Percentiles rank a stretch among this genome's conserved stretches.
Evolutionary conservation across 1,139 yeast species (phyloP).

Genomic region (Candida mesenterica): DNA sequence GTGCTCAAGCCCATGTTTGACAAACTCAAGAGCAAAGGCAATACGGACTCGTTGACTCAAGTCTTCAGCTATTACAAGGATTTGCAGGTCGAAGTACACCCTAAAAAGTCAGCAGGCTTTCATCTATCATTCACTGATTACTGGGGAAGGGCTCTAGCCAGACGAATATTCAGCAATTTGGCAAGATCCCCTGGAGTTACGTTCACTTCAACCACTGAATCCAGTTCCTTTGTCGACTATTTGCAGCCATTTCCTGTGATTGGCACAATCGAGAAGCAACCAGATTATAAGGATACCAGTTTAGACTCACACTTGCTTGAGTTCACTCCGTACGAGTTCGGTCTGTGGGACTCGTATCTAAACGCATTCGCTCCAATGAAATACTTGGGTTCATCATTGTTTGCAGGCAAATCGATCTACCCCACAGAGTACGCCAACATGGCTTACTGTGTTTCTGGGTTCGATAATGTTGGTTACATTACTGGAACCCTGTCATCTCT

Average conservation of each 20-base stretch:
- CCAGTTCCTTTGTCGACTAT: conserved; percentile 27
- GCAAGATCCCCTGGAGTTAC: conserved; percentile 39
- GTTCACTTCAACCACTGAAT: conserved; percentile 28
- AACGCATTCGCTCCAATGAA: conserved; percentile 51
- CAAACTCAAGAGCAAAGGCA: background rate
- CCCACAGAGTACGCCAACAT: conserved; percentile 23
- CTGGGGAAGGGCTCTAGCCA: conserved; percentile 63
- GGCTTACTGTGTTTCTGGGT: conserved; percentile 51
- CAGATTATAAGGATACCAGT: conserved; percentile 21
- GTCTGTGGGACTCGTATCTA: conserved; percentile 59
- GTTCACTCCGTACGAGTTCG: conserved; percentile 67
- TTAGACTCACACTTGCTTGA: conserved; percentile 42
- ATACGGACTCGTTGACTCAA: conserved; percentile 22
- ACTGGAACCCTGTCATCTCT: conserved; percentile 73
- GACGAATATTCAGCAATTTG: conserved; percentile 40
- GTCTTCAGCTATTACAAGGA: conserved; percentile 46
- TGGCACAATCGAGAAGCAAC: conserved; percentile 34
- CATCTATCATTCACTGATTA: conserved; percentile 62
- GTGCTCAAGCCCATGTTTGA: background rate
- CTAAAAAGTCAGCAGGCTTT: conserved; percentile 53
- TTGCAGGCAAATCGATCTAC: conserved; percentile 25
- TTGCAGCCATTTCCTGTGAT: conserved; percentile 46
- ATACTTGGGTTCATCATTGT: conserved; percentile 54
- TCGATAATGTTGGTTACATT: conserved; percentile 71
- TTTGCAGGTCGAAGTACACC: conserved; percentile 52